Percentiles rank a stretch among this genome's conserved stretches.
Evolutionary conservation across 305 asterid genomes (phyloP).

Genomic region (Solanum hybrid): DNA sequence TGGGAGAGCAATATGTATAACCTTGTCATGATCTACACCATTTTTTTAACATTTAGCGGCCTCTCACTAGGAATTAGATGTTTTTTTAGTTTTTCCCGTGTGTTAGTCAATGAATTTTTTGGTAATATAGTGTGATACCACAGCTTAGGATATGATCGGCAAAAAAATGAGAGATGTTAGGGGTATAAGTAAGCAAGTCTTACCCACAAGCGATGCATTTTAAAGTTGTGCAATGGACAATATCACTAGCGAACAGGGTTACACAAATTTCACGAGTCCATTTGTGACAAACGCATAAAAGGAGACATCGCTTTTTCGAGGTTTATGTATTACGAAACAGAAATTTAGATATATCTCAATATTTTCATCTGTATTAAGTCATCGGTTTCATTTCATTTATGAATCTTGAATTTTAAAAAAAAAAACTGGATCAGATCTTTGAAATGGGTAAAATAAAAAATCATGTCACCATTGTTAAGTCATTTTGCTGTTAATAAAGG

Average conservation of each 20-base stretch:
- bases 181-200: too few species aligned
- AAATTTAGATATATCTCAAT: neutral
- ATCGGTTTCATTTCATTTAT: neutral
- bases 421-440: neutral
- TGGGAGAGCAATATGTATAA: neutral
- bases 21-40: neutral
- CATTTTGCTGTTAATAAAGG: neutral
- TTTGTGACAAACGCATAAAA: neutral
- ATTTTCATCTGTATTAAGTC: neutral
- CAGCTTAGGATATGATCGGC: too few species aligned
- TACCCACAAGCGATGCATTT: too few species aligned
- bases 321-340: neutral
- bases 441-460: neutral
- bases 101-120: neutral
- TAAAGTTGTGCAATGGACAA: too few species aligned
- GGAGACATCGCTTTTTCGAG: neutral
- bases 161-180: too few species aligned
- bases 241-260: too few species aligned
- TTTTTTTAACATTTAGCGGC: neutral
- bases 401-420: neutral
- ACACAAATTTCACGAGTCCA: neutral
- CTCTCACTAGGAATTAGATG: neutral
- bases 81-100: too few species aligned
- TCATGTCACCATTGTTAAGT: neutral
- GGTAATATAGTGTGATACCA: neutral